Evolutionary conservation across 1,284 basidiomycete genomes (phyloP).

Genomic region (Cutaneotrichosporon daszewskae): DNA sequence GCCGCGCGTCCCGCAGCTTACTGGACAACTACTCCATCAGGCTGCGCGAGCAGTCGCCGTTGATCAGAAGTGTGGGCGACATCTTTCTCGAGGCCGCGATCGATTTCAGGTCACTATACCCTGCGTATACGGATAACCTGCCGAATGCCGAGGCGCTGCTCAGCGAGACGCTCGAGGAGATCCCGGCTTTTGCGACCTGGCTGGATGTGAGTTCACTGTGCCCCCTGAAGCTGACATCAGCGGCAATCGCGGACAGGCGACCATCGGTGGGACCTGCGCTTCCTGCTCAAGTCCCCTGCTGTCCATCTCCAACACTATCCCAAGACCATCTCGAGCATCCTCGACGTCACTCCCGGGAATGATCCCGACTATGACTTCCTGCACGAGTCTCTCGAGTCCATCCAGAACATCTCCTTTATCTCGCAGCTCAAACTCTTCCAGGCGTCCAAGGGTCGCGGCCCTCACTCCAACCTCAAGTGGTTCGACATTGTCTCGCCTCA

Average conservation of each 20-base stretch:
- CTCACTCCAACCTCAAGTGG: slow-evolving; percentile 74
- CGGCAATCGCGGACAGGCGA: slow-evolving; percentile 58
- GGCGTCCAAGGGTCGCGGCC: slow-evolving; percentile 70
- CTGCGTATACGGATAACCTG: slow-evolving; percentile 75
- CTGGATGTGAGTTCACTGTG: too few relatives aligned
- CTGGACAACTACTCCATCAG: slow-evolving; percentile 80
- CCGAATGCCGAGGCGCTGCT: slow-evolving; percentile 79
- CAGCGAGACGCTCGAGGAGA: slow-evolving; percentile 75
- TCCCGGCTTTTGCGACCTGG: slow-evolving; percentile 75
- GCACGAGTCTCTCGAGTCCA: slow-evolving; percentile 64
- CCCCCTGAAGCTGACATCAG: too few relatives aligned
- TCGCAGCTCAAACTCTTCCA: slow-evolving; percentile 81
- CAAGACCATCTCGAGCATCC: slow-evolving; percentile 76
- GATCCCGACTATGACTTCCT: slow-evolving; percentile 78
- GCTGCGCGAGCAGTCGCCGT: slow-evolving; percentile 77
- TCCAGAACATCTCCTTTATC: slow-evolving; percentile 68
- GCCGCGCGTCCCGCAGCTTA: slow-evolving; percentile 71
- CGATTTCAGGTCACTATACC: slow-evolving; percentile 81
- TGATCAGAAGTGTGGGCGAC: slow-evolving; percentile 83
- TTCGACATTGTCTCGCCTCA: slow-evolving; percentile 73
- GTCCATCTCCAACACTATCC: slow-evolving; percentile 89
- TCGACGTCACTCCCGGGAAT: slow-evolving; percentile 66
- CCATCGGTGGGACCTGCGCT: slow-evolving; percentile 74
- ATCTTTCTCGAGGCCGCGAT: slow-evolving; percentile 82
- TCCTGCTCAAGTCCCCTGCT: slow-evolving; percentile 77